phyloP scores from a whole-genome alignment of 208 protist genomes.

The Trypanosoma caninum region DNA sequence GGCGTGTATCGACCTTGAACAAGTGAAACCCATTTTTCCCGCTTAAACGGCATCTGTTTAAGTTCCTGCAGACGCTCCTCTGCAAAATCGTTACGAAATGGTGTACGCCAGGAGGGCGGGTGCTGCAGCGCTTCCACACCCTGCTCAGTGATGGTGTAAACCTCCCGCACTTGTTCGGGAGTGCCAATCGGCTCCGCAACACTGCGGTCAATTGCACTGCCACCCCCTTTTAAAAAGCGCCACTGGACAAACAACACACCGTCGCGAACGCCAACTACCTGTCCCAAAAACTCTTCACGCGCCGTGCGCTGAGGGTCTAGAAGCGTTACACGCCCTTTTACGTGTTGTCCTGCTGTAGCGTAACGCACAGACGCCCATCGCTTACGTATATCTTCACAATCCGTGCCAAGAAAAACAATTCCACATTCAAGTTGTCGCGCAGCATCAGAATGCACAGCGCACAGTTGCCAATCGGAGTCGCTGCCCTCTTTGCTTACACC shows the following conservation, averaged over 20 bases:
- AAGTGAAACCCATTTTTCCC: constrained; percentile 78
- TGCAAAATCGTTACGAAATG: constrained; percentile 88
- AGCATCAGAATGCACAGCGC: constrained; percentile 44
- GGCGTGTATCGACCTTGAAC: constrained; percentile 81
- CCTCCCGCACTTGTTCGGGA: constrained; percentile 32
- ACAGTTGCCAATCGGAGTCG: constrained; percentile 55
- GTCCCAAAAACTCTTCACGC: constrained; percentile 65
- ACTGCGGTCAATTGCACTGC: constrained; percentile 55
- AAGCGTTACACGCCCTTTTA: constrained; percentile 28
- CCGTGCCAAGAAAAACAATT: constrained; percentile 61
- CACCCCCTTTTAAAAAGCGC: constrained; percentile 54
- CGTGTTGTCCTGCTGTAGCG: constrained; percentile 26
- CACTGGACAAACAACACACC: constrained; percentile 81
- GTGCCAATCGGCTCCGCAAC: constrained; percentile 67
- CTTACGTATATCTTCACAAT: constrained; percentile 54
- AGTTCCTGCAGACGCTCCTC: constrained; percentile 77
- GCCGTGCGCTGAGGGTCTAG: constrained; percentile 49
- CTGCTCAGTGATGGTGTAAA: constrained; percentile 34
- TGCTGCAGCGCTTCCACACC: constrained; percentile 46
- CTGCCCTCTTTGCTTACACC: constrained; percentile 55
- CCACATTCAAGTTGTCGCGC: constrained; percentile 31
- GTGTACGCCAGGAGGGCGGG: constrained; percentile 85
- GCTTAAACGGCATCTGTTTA: constrained; percentile 62
- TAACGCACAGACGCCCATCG: constrained; percentile 32
- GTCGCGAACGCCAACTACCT: constrained; percentile 78